Percentiles rank a stretch among this genome's conserved stretches.
phyloP scores from a whole-genome alignment of 306 rosid genomes.

The Neltuma alba region DNA sequence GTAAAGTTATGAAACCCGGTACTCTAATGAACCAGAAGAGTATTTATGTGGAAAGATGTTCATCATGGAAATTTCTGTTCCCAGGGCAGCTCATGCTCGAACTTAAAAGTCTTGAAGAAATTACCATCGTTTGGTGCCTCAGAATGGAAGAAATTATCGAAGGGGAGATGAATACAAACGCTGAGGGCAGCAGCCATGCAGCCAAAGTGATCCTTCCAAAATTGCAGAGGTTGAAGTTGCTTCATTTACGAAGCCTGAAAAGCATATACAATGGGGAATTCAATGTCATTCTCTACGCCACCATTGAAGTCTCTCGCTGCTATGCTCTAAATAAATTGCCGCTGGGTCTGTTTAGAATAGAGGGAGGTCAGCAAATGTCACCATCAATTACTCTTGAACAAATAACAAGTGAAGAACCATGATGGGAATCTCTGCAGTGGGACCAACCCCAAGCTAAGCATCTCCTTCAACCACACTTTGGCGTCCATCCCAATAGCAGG shows the following conservation, averaged over 20 bases:
- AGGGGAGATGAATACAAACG: neutral
- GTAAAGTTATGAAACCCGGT: neutral
- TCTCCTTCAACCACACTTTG: neutral
- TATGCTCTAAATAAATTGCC: neutral
- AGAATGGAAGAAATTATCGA: neutral
- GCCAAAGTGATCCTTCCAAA: neutral
- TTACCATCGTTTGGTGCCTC: neutral
- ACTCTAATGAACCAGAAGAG: neutral
- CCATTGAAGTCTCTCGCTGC: neutral
- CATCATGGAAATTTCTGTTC: neutral
- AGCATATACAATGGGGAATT: neutral
- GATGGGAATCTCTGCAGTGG: neutral
- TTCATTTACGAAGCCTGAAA: neutral
- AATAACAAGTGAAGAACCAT: neutral
- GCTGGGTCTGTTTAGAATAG: neutral
- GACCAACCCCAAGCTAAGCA: neutral
- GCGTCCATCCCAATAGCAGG: neutral
- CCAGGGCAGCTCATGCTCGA: neutral
- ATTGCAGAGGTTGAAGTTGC: neutral
- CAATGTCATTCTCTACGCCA: neutral
- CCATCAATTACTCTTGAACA: neutral
- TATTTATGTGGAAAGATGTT: neutral
- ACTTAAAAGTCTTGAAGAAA: slow-evolving; percentile 1
- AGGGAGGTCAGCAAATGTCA: neutral
- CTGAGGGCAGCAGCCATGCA: neutral